A percentile compares a stretch with the other conserved stretches of the same genome.
phyloP scores from a whole-genome alignment of 331 rosid species.

The Dryas integrifolia region DNA sequence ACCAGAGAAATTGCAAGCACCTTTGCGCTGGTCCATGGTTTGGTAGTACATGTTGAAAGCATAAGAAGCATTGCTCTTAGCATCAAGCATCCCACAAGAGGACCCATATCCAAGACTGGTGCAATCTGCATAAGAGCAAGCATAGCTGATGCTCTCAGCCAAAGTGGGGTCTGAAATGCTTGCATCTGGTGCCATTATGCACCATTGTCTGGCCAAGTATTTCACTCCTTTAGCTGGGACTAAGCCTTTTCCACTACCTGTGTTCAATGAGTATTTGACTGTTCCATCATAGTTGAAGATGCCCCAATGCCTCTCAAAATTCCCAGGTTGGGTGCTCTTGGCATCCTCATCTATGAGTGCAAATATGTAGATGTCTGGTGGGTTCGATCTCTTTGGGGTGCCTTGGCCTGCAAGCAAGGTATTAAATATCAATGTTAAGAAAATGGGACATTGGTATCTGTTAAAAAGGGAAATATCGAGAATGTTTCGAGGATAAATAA shows the following conservation, averaged over 20 bases:
- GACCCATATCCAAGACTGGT: constrained; percentile 70
- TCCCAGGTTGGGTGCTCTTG: constrained; percentile 76
- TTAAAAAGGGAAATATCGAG: too few species aligned
- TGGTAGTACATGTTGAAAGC: constrained; percentile 86
- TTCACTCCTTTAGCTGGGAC: constrained; percentile 69
- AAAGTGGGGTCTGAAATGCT: constrained; percentile 49
- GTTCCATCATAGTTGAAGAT: constrained; percentile 75
- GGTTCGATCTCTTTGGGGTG: constrained; percentile 59
- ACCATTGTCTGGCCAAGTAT: constrained; percentile 68
- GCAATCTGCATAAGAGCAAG: constrained; percentile 85
- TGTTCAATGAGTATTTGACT: constrained; percentile 54
- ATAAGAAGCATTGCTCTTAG: constrained; percentile 62
- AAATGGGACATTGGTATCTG: too few species aligned
- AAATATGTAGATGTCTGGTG: constrained; percentile 70
- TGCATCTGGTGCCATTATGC: constrained; percentile 71
- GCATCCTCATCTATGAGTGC: constrained; percentile 77
- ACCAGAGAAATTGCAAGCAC: constrained; percentile 56
- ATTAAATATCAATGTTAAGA: too few species aligned
- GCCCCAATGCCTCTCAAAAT: constrained; percentile 95
- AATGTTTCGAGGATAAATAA: too few species aligned
- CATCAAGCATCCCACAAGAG: constrained; percentile 65
- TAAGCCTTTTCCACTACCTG: constrained; percentile 49
- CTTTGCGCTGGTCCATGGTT: constrained; percentile 59
- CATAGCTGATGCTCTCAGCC: constrained; percentile 44
- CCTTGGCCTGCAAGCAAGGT: constrained; percentile 44